Conservation (phyloP, 2,329 filamentous ascomycete genomes). For the Nigrograna mackinnonii region DNA sequence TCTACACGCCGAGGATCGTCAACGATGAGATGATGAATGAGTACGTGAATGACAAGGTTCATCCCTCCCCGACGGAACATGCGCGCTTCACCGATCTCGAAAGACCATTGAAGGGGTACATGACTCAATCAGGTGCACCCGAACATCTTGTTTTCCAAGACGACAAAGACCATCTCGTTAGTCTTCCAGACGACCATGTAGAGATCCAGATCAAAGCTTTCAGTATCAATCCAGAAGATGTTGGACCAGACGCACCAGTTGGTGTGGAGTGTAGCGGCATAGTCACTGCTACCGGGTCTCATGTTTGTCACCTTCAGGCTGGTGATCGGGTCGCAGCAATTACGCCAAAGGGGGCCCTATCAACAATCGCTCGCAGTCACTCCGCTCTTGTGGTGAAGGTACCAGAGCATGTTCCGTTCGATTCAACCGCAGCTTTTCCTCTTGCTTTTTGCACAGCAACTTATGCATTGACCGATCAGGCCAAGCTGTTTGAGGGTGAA, state of each 20-base stretch:
- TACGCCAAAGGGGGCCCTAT: slow-evolving; percentile 17
- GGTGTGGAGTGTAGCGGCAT: slow-evolving; percentile 23
- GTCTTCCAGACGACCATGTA: slow-evolving; percentile 22
- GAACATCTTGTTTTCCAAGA: slow-evolving; percentile 23
- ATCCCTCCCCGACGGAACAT: slow-evolving; percentile 19
- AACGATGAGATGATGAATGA: slow-evolving; percentile 23
- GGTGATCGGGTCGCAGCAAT: slow-evolving; percentile 30
- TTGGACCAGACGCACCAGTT: slow-evolving; percentile 19
- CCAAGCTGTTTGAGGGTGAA: slow-evolving; percentile 33
- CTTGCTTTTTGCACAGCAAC: slow-evolving; percentile 24
- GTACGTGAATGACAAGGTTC: slow-evolving; percentile 20
- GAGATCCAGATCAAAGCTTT: slow-evolving; percentile 39
- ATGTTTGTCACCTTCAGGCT: slow-evolving; percentile 17
- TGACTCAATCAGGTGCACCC: slow-evolving; percentile 15
- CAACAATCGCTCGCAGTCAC: slow-evolving; percentile 20
- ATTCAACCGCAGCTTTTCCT: slow-evolving; percentile 22
- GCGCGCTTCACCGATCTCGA: slow-evolving; percentile 12
- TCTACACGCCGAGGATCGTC: slow-evolving; percentile 18
- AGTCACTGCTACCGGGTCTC: slow-evolving; percentile 13
- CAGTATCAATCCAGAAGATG: slow-evolving; percentile 6
- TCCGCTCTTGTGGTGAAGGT: slow-evolving; percentile 20
- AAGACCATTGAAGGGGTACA: slow-evolving; percentile 15
- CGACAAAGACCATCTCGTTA: slow-evolving; percentile 4
- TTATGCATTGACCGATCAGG: slow-evolving; percentile 32
- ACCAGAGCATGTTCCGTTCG: slow-evolving; percentile 24